phyloP scores from a whole-genome alignment of 1,284 basidiomycete species.

The Ceratobasidium sp. region DNA sequence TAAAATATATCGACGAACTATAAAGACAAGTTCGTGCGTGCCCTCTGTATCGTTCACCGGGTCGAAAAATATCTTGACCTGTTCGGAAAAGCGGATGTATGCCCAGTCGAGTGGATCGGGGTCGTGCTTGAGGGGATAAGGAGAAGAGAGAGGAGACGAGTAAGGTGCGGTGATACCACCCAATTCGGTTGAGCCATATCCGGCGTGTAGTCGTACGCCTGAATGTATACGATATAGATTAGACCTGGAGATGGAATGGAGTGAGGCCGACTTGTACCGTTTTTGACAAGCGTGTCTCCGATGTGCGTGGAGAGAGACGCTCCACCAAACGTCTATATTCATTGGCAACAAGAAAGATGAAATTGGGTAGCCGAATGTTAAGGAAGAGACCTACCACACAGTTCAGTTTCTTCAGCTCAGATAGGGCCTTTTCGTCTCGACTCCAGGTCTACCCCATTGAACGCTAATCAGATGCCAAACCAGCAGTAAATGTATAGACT shows the following conservation, averaged over 20 bases:
- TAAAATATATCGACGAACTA: slow-evolving; percentile 12
- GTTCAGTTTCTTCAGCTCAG: slow-evolving; percentile 42
- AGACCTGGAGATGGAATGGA: slow-evolving; percentile 1
- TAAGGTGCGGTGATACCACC: neutral
- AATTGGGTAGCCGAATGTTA: neutral
- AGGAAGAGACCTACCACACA: slow-evolving; percentile 39
- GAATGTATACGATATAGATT: neutral
- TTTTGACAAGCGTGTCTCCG: slow-evolving; percentile 4
- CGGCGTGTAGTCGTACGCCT: slow-evolving; percentile 6
- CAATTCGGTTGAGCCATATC: slow-evolving; percentile 21
- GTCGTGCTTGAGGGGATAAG: neutral
- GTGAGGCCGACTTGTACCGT: slow-evolving; percentile 8
- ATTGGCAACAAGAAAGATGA: neutral
- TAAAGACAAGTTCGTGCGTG: slow-evolving; percentile 19
- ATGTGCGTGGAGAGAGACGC: slow-evolving; percentile 12
- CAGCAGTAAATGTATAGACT: neutral
- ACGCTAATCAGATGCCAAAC: neutral
- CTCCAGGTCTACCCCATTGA: slow-evolving; percentile 40
- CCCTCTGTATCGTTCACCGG: slow-evolving; percentile 12
- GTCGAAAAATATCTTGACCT: neutral
- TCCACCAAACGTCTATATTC: slow-evolving; percentile 39
- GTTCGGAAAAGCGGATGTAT: slow-evolving; percentile 42
- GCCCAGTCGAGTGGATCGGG: slow-evolving; percentile 35
- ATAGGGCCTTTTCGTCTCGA: slow-evolving; percentile 38
- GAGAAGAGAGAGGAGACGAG: slow-evolving; percentile 1